Evolutionary conservation across 148 eudicot genomes (phyloP), one percentile per base, ranked within the genome.

Genomic region (Polygonum aviculare): DNA sequence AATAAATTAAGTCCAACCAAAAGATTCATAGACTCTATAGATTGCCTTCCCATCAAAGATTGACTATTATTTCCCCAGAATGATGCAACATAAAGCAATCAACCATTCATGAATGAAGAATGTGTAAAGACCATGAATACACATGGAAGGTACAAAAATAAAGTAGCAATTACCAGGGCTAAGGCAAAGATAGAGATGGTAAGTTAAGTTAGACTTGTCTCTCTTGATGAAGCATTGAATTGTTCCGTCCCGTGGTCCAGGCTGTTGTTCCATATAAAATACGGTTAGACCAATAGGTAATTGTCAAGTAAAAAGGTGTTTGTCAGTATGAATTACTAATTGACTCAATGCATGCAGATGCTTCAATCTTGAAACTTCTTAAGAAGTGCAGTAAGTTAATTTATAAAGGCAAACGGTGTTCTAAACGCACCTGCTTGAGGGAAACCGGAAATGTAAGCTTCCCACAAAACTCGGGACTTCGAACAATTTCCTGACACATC

Each of bases 371-470:
- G 50, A 70, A 70, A 21, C 26, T 70, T 70, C 22, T 31, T 19
- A 19, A 62, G 31, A 26, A 62, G 9, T 62, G 74, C 21, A 16
- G 16, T 5, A 39, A 62, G 69, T 7, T 57, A 21, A 26, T 19
- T 19, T 57, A 22, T 57, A 2, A 18, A 39, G 31, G 12, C 22
- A 47, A 16, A 36, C 4, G 52, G 18, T 67, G 55, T 40, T 16
- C 40, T 11, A 31, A 49, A n/a, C 74, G 21, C 75, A 89, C 98
- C 97, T 94, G 98, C 87, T 94, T 94, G 33, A 94, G 85, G 75
- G 97, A 94, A 60, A 94, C 88, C 2, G 97, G 94, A 67, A 94
- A 94, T 38, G 98, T 94, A 63, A 94, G 84, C 80, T 91, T 94
- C 79, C 98, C 97, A 0, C 82, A 86, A 55, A 82, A 79, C 80